Evolutionary conservation across 2,329 filamentous ascomycete species (phyloP).

Genomic region (Fusarium sp.): DNA sequence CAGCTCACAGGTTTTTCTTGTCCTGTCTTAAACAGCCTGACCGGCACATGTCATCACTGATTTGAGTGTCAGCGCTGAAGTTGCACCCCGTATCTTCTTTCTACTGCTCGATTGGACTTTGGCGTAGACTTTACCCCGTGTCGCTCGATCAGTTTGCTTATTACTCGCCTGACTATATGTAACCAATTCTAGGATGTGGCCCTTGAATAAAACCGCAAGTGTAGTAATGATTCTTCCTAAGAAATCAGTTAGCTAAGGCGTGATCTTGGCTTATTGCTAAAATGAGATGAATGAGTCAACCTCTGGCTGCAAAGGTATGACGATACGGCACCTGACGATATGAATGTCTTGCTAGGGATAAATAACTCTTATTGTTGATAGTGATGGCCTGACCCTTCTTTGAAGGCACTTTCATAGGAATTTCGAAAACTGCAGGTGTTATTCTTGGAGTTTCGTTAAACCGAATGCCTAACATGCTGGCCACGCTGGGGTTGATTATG

Average conservation of each 20-base stretch:
- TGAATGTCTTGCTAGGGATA: constrained; percentile 65
- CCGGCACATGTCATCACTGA: constrained; percentile 44
- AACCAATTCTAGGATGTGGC: constrained; percentile 75
- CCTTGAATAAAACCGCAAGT: constrained; percentile 63
- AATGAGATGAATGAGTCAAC: constrained; percentile 66
- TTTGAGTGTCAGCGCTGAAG: constrained; percentile 55
- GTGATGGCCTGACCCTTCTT: constrained; percentile 64
- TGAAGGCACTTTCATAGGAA: constrained; percentile 71
- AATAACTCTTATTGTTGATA: constrained; percentile 65
- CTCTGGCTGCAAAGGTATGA: constrained; percentile 62
- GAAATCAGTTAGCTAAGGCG: constrained; percentile 68
- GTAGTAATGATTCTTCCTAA: constrained; percentile 66
- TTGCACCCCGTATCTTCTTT: constrained; percentile 61
- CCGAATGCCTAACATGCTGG: constrained; percentile 75
- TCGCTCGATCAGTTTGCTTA: constrained; percentile 55
- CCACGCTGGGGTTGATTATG: constrained; percentile 71
- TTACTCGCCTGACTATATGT: constrained; percentile 67
- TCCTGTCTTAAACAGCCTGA: constrained; percentile 75
- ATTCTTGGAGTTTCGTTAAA: constrained; percentile 82
- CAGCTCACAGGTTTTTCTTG: constrained; percentile 71
- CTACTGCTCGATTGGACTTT: constrained; percentile 66
- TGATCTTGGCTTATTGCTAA: constrained; percentile 65
- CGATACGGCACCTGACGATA: constrained; percentile 65
- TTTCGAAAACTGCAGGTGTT: constrained; percentile 74
- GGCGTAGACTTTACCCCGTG: constrained; percentile 64